These are phyloP conservation scores for Lactarius quietus DNA, from an alignment of 768 basidiomycete species.

Conservation along the genomic window DNA sequence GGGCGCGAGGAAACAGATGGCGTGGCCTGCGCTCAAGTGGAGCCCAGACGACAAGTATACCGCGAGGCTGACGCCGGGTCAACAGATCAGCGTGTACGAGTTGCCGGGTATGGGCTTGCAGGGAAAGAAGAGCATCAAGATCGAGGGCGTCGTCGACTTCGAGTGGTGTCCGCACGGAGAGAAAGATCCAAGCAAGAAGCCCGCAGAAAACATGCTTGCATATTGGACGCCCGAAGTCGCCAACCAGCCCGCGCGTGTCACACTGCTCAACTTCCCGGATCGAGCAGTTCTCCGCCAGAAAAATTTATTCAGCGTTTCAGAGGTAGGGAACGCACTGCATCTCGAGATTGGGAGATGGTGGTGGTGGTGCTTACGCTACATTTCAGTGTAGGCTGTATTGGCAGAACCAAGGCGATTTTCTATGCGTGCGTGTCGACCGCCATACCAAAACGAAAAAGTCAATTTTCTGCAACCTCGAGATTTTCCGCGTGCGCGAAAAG, in stretches of 20 bases:
- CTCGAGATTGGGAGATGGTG: background rate
- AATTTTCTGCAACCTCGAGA: constrained; percentile 95
- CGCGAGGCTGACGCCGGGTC: constrained; percentile 82
- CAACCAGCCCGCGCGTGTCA: constrained; percentile 96
- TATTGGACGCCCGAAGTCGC: constrained; percentile 98
- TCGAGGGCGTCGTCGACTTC: constrained; percentile 96
- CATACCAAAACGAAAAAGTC: constrained; percentile 99
- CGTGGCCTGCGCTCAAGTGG: constrained; percentile 97
- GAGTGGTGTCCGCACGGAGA: constrained; percentile 97
- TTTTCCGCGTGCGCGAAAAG: constrained; percentile 96
- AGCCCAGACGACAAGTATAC: constrained; percentile 95
- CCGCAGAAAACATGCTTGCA: constrained; percentile 86
- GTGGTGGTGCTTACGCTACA: constrained; percentile 7
- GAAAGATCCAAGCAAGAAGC: constrained; percentile 77
- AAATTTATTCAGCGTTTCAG: constrained; percentile 96
- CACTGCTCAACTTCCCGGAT: constrained; percentile 85
- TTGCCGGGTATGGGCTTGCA: constrained; percentile 91
- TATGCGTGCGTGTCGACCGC: constrained; percentile 98
- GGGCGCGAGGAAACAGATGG: constrained; percentile 73
- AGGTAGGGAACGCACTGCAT: constrained; percentile 53
- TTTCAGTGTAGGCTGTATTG: constrained; percentile 92
- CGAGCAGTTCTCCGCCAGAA: constrained; percentile 84
- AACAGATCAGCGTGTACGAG: constrained; percentile 96
- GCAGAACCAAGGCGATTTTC: constrained; percentile 98
- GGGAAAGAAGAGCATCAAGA: constrained; percentile 95